Evolutionary conservation across 2,329 filamentous ascomycete species (phyloP), one percentile per base, ranked within the genome.

Genomic region (Colletotrichum sp.): DNA sequence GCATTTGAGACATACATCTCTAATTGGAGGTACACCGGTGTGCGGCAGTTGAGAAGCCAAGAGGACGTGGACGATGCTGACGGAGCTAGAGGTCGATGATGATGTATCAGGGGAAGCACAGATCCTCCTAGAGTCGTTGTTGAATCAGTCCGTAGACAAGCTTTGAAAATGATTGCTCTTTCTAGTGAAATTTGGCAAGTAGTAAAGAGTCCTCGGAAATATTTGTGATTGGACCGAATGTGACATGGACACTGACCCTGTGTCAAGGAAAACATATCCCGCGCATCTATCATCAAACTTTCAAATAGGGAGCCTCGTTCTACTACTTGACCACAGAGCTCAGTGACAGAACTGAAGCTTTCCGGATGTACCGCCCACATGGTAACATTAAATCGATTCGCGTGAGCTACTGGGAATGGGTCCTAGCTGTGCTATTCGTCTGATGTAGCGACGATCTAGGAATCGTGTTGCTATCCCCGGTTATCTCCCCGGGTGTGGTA

Each of bases 1-100:
- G 74, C 74, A 6, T 76, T 76, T 4, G 74, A 76, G 38, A 74
- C 74, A 8, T 70, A 74, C n/a, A 70, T 76, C 24, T 76, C 70
- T 6, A 73, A 76, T 28, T 73, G 70, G 71, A 13, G 30, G 9
- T 76, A 76, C 24, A 66, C 55, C 2, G 71, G 74, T 0, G 43
- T 74, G 9, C 30, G 66, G 16, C 71, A 74, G 24, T 21, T 74
- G 13, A 70, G 66, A 36, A 76, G 74, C 26, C 70, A 76, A 10
- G 15, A 66, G 12, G 71, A 70, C 10, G 71, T 70, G 7, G 61
- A 71, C 8, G 32, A 70, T 52, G 66, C 34, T 2, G 34, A 70
- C 3, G 30, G 38, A 8, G 26, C 61, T 6, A 5, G 26, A 13
- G 9, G 3, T 34, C 32, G n/a, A 10, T 43, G 34, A 52, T 4